Percentiles rank a stretch among this genome's conserved stretches.
phyloP scores from a whole-genome alignment of 1,284 basidiomycete species.

The Cryptococcus amylolentus region DNA sequence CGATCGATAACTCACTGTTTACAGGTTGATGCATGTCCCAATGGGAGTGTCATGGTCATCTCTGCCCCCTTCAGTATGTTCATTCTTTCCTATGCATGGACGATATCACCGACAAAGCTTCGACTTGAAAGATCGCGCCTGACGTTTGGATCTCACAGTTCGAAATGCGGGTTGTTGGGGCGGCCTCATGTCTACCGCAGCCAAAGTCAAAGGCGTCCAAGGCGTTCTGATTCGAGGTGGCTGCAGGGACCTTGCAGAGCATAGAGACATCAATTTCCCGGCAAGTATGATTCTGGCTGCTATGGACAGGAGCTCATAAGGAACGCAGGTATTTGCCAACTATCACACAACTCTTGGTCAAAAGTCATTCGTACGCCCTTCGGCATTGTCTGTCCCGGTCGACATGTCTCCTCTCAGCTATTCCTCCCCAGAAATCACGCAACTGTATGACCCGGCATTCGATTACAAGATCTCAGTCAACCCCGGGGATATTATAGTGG shows the following conservation, averaged over 20 bases:
- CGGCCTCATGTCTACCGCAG: conserved; percentile 53
- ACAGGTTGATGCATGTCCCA: conserved; percentile 65
- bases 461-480: conserved; percentile 54
- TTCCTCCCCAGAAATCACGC: background rate
- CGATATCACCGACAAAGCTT: background rate
- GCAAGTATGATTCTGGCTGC: conserved; percentile 11
- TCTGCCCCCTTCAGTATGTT: conserved; percentile 67
- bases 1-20: background rate
- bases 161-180: conserved; percentile 41
- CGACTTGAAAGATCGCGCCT: conserved; percentile 21
- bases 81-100: background rate
- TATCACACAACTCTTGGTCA: conserved; percentile 62
- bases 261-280: conserved; percentile 46
- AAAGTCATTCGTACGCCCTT: conserved; percentile 78
- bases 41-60: conserved; percentile 69
- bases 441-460: conserved; percentile 5
- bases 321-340: conserved; percentile 31
- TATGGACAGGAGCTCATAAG: background rate
- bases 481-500: conserved; percentile 79
- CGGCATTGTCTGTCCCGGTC: conserved; percentile 71
- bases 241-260: conserved; percentile 51
- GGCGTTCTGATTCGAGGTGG: conserved; percentile 53
- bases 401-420: conserved; percentile 51
- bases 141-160: background rate
- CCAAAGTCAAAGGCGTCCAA: conserved; percentile 43